Evolutionary conservation across 2,329 filamentous ascomycete species (phyloP).

Genomic region (Fusarium avenaceum): DNA sequence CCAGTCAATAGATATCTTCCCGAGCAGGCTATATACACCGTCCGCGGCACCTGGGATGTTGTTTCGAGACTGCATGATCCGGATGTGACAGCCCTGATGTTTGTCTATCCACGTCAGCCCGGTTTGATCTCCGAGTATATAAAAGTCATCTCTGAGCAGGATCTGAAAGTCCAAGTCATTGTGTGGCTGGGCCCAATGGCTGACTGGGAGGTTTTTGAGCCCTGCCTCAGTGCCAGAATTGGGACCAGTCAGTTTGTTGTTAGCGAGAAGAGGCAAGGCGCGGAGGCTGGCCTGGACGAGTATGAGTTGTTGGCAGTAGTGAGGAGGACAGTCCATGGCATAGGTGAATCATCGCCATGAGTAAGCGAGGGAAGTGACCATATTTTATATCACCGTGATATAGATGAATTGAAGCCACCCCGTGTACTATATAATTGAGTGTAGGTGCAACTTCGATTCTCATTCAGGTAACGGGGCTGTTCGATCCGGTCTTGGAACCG

Average conservation of each 20-base stretch:
- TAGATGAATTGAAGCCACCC: neutral
- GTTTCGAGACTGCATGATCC: conserved; percentile 45
- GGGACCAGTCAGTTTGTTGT: conserved; percentile 18
- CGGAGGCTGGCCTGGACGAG: conserved; percentile 37
- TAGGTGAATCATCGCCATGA: neutral
- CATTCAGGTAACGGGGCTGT: neutral
- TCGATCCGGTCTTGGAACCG: neutral
- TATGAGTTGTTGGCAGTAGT: conserved; percentile 45
- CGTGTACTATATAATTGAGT: no score
- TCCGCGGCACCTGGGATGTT: conserved; percentile 52
- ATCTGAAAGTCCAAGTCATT: conserved; percentile 22
- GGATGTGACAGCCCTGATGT: conserved; percentile 47
- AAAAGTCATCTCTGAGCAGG: conserved; percentile 11
- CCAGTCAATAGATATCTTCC: conserved; percentile 48
- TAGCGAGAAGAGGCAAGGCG: conserved; percentile 20
- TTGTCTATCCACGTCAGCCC: conserved; percentile 54
- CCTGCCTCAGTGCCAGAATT: conserved; percentile 32
- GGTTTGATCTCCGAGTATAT: conserved; percentile 49
- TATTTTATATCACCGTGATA: neutral
- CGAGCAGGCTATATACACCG: conserved; percentile 47
- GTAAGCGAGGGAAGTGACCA: neutral
- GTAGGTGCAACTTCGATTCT: no score
- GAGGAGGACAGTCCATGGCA: neutral
- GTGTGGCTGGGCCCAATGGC: conserved; percentile 48
- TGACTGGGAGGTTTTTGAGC: conserved; percentile 47